Base-by-base conservation (phyloP, 441 rosid genomes). In the Jatropha podagrica region DNA sequence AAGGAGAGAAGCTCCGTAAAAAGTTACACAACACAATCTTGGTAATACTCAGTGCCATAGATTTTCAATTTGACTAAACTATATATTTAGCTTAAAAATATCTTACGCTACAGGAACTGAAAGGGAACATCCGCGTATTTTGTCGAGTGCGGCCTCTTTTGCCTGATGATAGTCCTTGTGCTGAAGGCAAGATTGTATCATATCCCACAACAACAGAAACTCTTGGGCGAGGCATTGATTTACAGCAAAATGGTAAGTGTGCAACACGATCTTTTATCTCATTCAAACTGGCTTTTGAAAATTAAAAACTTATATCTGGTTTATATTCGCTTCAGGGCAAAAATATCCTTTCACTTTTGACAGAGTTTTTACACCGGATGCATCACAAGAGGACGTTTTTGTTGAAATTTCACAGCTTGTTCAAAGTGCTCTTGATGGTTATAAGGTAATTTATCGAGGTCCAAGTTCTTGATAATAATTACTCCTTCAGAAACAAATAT, bases 391-490 rank as follows among this genome's bases (percentile, higher is more conserved):
- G 74, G 94, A 91, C 74, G 95, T 96, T 15, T 96, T 96, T 82
- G 86, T 85, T 37, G 99, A 96, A 82, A 91, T 96, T 76, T 92
- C 99, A 9, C 98, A 96, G 80, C 88, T 96, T 72, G 94, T 96
- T 73, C 99, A 96, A 78, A 95, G 99, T 75, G 99, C 99, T 42
- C 90, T 95, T 60, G 99, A 95, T 80, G 99, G 98, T 58, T 96
- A 96, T 44, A 96, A 96, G 99, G 98, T 96, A 60, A 80, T 69
- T 48, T 67, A 58, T 66, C 48, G 23, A 27, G 1, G 55, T 52
- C 59, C 78, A 14, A 65, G 4, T 66, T 20, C n/a, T 51, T 54
- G 38, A 63, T 59, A 65, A 5, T 55, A 41, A 54, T 65, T 64
- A 7, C 38, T 46, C 18, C 63, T 68, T 44, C 54, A 40, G 32